A percentile compares a stretch with the other conserved stretches of the same genome.
Evolutionary conservation across 2,329 filamentous ascomycete species (phyloP).

Genomic region (Colletotrichum coccodes): DNA sequence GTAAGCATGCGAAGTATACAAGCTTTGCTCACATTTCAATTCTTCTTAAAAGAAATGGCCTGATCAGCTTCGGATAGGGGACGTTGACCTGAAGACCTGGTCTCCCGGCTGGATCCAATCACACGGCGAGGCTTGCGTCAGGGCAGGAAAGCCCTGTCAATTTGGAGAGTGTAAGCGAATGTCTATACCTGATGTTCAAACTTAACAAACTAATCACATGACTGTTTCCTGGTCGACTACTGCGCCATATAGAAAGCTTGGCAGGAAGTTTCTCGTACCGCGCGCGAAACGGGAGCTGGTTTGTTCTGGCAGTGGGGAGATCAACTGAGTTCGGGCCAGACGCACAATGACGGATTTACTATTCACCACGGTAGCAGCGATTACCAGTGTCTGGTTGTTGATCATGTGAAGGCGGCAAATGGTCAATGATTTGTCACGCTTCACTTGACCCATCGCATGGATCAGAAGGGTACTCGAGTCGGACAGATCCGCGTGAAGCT

Average conservation of each 20-base stretch:
- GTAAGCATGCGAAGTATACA: not conserved
- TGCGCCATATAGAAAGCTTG: constrained; percentile 59
- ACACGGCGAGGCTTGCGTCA: constrained; percentile 5
- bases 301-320: constrained; percentile 47
- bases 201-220: constrained; percentile 2
- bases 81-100: not conserved
- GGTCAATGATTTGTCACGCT: not conserved
- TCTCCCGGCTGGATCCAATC: constrained; percentile 12
- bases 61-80: not conserved
- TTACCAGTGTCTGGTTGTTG: constrained; percentile 49
- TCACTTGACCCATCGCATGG: not conserved
- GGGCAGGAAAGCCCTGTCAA: constrained; percentile 13
- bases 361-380: constrained; percentile 50
- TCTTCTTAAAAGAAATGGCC: not conserved
- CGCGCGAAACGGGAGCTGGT: constrained; percentile 38
- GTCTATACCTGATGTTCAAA: not conserved
- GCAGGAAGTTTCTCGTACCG: constrained; percentile 37
- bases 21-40: not conserved
- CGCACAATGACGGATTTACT: constrained; percentile 50
- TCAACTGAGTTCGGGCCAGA: constrained; percentile 45
- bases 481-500: not conserved
- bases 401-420: constrained; percentile 39
- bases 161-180: constrained; percentile 17
- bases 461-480: not conserved
- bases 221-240: constrained; percentile 12